Evolutionary conservation across 2,329 filamentous ascomycete species (phyloP), one percentile per base, ranked within the genome.

Genomic region (Sporothrix inflata): DNA sequence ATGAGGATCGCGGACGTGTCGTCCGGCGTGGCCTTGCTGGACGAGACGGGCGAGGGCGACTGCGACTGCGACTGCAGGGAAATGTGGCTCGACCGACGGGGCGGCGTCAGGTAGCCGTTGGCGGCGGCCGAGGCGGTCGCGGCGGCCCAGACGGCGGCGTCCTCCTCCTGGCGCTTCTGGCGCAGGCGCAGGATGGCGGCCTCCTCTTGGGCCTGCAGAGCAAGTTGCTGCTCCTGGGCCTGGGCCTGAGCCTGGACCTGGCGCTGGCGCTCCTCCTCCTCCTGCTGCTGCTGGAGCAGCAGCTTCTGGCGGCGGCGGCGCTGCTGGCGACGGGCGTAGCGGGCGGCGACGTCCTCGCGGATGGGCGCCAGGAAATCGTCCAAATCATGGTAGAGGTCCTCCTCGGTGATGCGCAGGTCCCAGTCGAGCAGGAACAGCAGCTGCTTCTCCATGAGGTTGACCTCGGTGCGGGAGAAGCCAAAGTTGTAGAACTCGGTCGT

Each of bases 401-500:
- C 87, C 79, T 94, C 90, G 55, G 87, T 90, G 79, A 99, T 94
- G 76, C 93, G 89, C 74, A 97, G 89, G 76, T 99, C 94, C 94
- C 94, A 99, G 80, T 98, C 93, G 61, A 99, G 87, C 57, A 99
- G 88, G 85, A 94, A 96, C 69, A 99, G 91, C 40, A 99, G 88
- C 84, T 99, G 96, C 88, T 97, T 97, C 88, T 99, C 96, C 96
- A 99, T 99, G 74, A 98, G 87, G 85, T 99, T 99, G 78, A 99
- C 96, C 84, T 99, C 96, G 47, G 93, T 96, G 76, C 94, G 88
- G 78, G 91, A 95, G 86, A 99, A 98, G 77, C 94, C 93, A 79
- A 98, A 99, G 79, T 86, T 89, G 79, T 84, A 86, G 74, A 77
- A 80, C 9, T 86, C 84, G 12, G 90, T 89, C 81, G 86, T 91